These are phyloP conservation scores for Trichothecium roseum DNA, from an alignment of 2,329 filamentous ascomycete genomes.

Conservation along the genomic window DNA sequence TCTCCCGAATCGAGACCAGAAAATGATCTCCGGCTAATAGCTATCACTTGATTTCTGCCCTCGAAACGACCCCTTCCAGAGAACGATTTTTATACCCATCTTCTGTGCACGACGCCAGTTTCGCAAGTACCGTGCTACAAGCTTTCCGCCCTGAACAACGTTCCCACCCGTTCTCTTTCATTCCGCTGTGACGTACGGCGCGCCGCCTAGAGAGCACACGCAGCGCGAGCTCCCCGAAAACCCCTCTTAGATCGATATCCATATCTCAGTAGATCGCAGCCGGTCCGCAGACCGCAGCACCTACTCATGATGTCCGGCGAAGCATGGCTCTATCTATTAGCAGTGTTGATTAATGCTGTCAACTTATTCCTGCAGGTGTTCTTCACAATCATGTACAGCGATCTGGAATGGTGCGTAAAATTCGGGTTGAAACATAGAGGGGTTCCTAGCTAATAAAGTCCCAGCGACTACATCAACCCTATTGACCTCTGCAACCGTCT, in stretches of 20 bases:
- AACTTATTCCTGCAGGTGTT: conserved; percentile 99
- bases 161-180: background rate
- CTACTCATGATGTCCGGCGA: conserved; percentile 72
- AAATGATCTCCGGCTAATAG: too few relatives aligned
- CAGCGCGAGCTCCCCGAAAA: background rate
- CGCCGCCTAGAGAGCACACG: background rate
- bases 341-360: conserved; percentile 98
- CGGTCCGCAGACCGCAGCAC: background rate
- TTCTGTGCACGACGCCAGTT: too few relatives aligned
- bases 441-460: conserved; percentile 15
- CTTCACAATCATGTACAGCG: conserved; percentile 99
- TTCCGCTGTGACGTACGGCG: background rate
- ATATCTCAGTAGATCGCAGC: background rate
- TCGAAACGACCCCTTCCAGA: background rate
- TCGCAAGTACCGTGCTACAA: too few relatives aligned
- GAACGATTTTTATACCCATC: background rate
- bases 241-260: background rate
- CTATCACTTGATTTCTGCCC: too few relatives aligned
- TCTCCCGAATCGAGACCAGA: too few relatives aligned
- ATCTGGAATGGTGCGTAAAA: conserved; percentile 86
- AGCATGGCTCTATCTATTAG: conserved; percentile 95
- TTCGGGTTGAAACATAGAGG: conserved; percentile 2
- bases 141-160: too few relatives aligned
- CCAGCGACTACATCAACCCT: conserved; percentile 97
- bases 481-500: conserved; percentile 99